Base-by-base conservation (phyloP, 805 yeast genomes). In the Yamadazyma scolyti region DNA sequence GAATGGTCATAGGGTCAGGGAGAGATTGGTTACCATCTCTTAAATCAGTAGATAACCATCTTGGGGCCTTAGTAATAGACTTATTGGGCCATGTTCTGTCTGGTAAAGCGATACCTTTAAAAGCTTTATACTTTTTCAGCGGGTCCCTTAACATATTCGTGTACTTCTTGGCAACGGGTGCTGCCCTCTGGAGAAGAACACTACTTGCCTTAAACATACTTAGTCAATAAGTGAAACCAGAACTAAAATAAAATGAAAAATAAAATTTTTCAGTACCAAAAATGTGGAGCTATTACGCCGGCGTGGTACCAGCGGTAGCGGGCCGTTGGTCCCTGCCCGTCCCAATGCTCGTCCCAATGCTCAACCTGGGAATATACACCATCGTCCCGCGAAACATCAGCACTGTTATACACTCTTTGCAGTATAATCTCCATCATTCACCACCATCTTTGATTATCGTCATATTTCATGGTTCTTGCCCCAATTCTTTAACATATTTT, bases 11-110 rank as follows among this genome's bases (percentile, higher is more conserved):
- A 17, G 90, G 90, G 59, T 82, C 90, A 16, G 90, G 90, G 36
- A 82, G 65, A 12, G 88, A 76, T 54, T 82, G 90, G 59, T 82
- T 82, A 41, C 90, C 90, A 50, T 82, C 90, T 65, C 90, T 73
- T 42, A 82, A 66, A 56, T 82, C 90, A 1, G 90, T 82, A 6
- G 86, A 75, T 33, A 82, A 66, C 90, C 90, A 82, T 52, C 88
- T 68, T 40, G 90, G 90, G 4, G 88, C 82, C 53, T 77, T 78
- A 28, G 73, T 71, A 46, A 82, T 77, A 27, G 68, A 56, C 27
- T 76, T 77, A 44, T 70, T 60, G 13, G 90, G 90, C 90, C 90
- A 82, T 25, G 73, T 69, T 56, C 90, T 69, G 52, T 79, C 71
- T 16, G 76, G 73, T 33, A 82, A 61, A 12, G 69, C 52, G 22